phyloP scores from a whole-genome alignment of 768 basidiomycete genomes.

The Boletus insuetus region DNA sequence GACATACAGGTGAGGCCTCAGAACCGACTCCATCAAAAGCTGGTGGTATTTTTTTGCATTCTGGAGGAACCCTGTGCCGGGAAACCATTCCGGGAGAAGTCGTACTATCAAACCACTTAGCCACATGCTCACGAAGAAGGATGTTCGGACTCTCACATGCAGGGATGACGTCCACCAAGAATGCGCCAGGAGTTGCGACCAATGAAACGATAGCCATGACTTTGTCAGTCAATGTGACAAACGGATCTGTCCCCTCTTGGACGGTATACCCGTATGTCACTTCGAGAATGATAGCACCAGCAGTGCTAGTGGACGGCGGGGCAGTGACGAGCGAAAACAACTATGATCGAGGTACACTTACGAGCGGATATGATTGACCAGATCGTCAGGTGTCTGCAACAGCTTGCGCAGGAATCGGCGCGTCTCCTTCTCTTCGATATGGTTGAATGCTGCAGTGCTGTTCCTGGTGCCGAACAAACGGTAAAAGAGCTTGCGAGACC shows the following conservation, averaged over 20 bases:
- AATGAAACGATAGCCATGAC: constrained; percentile 16
- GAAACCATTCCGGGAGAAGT: constrained; percentile 35
- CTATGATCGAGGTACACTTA: constrained; percentile 2
- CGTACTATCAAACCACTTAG: constrained; percentile 19
- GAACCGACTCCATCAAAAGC: constrained; percentile 37
- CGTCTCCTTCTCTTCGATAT: constrained; percentile 19
- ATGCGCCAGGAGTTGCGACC: constrained; percentile 6
- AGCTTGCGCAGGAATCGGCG: constrained; percentile 19
- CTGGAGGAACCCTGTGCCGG: constrained; percentile 34
- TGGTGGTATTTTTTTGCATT: constrained; percentile 25
- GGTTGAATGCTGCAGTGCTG: constrained; percentile 6
- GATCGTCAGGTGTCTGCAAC: constrained; percentile 8
- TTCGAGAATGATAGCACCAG: constrained; percentile 32
- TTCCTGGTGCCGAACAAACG: constrained; percentile 11
- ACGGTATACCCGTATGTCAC: constrained; percentile 42
- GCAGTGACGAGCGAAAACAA: not conserved
- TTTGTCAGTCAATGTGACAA: constrained; percentile 30
- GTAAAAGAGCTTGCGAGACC: constrained; percentile 12
- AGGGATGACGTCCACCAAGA: constrained; percentile 24
- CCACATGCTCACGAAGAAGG: too few species aligned
- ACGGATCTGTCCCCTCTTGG: constrained; percentile 34
- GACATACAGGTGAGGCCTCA: constrained; percentile 43
- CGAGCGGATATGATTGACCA: constrained; percentile 22
- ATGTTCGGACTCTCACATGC: constrained; percentile 6
- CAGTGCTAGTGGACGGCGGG: constrained; percentile 3